phyloP scores from a whole-genome alignment of 2,329 filamentous ascomycete genomes.

The Bipolaris zeicola region DNA sequence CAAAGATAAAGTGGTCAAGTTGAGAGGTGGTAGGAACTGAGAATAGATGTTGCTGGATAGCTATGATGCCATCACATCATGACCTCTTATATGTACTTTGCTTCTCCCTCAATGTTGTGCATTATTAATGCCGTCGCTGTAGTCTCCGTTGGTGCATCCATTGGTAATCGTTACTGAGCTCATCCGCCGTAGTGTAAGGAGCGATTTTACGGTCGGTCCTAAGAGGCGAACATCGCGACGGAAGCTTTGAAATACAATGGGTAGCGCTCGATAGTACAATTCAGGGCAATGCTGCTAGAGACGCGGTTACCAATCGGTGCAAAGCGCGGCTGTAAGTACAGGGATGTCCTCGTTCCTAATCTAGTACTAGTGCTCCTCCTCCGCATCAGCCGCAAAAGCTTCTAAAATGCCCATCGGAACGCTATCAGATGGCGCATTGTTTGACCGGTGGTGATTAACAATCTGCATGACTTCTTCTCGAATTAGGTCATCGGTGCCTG shows the following conservation, averaged over 20 bases:
- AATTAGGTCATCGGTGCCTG: conserved; percentile 29
- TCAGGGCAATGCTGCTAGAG: background rate
- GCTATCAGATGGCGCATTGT: conserved; percentile 7
- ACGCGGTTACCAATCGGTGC: background rate
- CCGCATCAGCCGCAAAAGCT: conserved; percentile 11
- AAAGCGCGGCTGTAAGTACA: conserved; percentile 14
- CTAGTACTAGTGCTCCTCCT: conserved; percentile 16
- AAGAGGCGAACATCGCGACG: background rate
- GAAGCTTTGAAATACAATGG: background rate
- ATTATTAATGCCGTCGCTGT: background rate
- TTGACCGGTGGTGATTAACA: conserved; percentile 14
- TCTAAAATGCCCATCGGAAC: conserved; percentile 7
- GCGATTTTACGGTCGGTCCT: background rate
- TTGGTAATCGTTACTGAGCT: background rate
- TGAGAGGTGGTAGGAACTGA: background rate
- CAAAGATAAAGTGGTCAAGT: background rate
- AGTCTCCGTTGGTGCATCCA: background rate
- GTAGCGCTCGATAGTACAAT: background rate
- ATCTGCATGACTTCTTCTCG: conserved; percentile 36
- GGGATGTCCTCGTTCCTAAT: conserved; percentile 17
- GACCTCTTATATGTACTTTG: background rate
- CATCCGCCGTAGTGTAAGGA: background rate
- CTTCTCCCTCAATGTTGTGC: background rate
- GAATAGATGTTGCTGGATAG: background rate
- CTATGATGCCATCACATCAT: background rate